A percentile compares a stretch with the other conserved stretches of the same genome.
Evolutionary conservation across 257 asterid species (phyloP).

Genomic region (Nemophila menziesii): DNA sequence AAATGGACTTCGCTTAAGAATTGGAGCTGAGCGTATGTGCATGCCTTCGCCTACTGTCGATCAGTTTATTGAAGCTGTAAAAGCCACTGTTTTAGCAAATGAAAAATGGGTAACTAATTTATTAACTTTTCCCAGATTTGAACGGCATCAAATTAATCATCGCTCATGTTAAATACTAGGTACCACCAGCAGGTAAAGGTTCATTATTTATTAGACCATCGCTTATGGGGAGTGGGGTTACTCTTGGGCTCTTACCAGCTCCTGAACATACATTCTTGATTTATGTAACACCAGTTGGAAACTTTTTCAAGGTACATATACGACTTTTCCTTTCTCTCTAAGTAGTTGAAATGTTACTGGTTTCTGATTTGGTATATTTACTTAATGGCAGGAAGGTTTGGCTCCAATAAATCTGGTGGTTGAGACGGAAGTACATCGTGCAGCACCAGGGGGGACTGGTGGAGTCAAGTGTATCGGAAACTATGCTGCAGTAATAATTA

Average conservation of each 20-base stretch:
- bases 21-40: constrained; percentile 97
- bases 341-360: no score
- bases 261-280: constrained; percentile 91
- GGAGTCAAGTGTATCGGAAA: constrained; percentile 92
- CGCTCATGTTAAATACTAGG: no score
- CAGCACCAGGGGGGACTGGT: constrained; percentile 99
- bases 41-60: constrained; percentile 90
- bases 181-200: constrained; percentile 97
- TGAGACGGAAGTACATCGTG: constrained; percentile 93
- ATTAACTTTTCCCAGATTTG: neutral
- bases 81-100: constrained; percentile 73
- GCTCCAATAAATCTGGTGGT: constrained; percentile 85
- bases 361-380: no score
- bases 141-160: neutral
- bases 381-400: constrained; percentile 78
- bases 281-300: constrained; percentile 92
- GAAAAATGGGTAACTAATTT: constrained; percentile 74
- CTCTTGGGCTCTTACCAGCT: constrained; percentile 96
- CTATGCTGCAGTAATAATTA: constrained; percentile 89
- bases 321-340: no score
- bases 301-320: constrained; percentile 97
- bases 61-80: constrained; percentile 83
- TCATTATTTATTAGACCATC: constrained; percentile 80
- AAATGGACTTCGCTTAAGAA: constrained; percentile 54
- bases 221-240: constrained; percentile 98